phyloP scores from a whole-genome alignment of 352 stramenopile species.

The Globisporangium cystogenes region DNA sequence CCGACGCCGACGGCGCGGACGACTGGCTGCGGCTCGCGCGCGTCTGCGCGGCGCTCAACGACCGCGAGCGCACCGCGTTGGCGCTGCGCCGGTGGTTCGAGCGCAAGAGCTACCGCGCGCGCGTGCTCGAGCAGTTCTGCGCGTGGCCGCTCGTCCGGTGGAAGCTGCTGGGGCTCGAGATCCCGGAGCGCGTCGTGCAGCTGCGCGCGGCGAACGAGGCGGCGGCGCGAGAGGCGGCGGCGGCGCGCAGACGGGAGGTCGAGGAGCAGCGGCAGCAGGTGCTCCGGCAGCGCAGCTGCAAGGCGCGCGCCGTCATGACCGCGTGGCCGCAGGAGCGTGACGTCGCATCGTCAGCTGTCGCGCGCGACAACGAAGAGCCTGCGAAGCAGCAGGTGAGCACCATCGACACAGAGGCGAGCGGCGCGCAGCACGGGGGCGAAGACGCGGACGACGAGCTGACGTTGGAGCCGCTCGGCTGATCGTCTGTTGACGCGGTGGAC shows the following conservation, averaged over 20 bases:
- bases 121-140: conserved; percentile 37
- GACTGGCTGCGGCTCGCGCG: conserved; percentile 60
- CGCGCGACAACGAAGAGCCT: not conserved
- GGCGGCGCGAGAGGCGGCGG: conserved; percentile 10
- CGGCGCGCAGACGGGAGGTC: conserved; percentile 11
- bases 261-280: conserved; percentile 25
- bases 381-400: not conserved
- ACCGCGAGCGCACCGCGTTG: conserved; percentile 18
- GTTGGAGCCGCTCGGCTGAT: not conserved
- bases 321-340: conserved; percentile 21
- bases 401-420: not conserved
- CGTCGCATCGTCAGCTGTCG: not conserved
- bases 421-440: not conserved
- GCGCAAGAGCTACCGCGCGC: conserved; percentile 27
- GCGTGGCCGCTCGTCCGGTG: conserved; percentile 52
- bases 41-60: conserved; percentile 38
- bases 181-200: conserved; percentile 26
- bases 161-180: conserved; percentile 46
- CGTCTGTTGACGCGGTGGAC: not conserved
- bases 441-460: not conserved
- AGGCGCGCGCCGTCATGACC: conserved; percentile 14
- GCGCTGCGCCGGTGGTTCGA: conserved; percentile 38
- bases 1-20: conserved; percentile 10
- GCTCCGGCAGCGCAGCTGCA: conserved; percentile 20
- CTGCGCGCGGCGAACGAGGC: conserved; percentile 18